Base-by-base conservation (phyloP, 164 flowering plant species). In the Magnolia sinica region DNA sequence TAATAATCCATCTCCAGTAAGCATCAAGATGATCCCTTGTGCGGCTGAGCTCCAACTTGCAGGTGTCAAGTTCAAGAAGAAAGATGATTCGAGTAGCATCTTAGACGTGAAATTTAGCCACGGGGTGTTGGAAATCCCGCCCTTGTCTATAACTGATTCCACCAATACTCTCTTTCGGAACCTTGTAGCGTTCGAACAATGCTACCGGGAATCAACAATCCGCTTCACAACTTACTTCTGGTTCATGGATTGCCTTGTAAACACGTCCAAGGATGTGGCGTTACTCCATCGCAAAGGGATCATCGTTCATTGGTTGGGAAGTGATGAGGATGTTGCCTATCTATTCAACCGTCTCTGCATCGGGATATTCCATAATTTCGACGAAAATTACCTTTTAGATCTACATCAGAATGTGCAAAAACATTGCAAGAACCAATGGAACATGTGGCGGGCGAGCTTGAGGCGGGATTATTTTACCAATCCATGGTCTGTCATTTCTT, bases 161-260 rank as follows among this genome's bases (percentile, higher is more conserved):
- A 94, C 97, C 0, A 86, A 80, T 72, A 90, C 96, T 0, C 83
- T 92, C 2, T 92, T 94, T 83, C 90, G 89, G 69, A 92, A 94
- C 77, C 86, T 92, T 11, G 90, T 94, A 1, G 92, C 97, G 0
- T 89, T 87, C 10, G 98, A 94, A 81, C 96, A 92, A 73, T 90
- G 92, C 67, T 93, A 89, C 72, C 79, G 88, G 22, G 89, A 89
- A 67, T 87, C 92, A 81, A 79, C 85, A 76, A 90, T 87, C 66
- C 86, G 85, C 67, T 80, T 84, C 49, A 82, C 92, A 0, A 76
- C 85, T 0, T 89, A 83, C 73, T 70, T 85, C 0, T 81, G 80
- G 64, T 83, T 89, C 80, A 89, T 89, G 87, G 87, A 89, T 77
- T 80, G 81, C 76, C 79, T 89, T 51, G 84, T 89, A 10, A 88